Conservation (phyloP, 148 eudicot genomes). For the Rhododendron kiyosumense region DNA sequence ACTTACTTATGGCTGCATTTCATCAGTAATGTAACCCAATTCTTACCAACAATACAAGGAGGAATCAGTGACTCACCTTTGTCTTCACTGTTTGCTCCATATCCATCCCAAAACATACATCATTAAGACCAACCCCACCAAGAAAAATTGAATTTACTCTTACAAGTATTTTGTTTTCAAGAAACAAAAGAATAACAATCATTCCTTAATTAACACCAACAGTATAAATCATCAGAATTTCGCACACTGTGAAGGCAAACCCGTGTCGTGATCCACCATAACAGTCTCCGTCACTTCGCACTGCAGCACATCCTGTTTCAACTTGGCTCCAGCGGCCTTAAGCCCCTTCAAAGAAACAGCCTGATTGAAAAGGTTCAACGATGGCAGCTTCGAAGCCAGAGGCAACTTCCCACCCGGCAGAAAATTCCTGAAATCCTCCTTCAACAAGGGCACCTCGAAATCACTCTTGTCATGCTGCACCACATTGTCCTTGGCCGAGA, state of each 20-base stretch:
- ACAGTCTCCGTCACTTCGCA: slow-evolving; percentile 56
- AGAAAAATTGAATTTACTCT: neutral
- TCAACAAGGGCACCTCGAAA: slow-evolving; percentile 83
- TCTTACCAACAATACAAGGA: neutral
- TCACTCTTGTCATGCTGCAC: slow-evolving; percentile 70
- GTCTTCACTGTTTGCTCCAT: neutral
- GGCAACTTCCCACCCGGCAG: slow-evolving; percentile 88
- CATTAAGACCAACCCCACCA: neutral
- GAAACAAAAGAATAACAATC: neutral
- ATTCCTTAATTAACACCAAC: neutral
- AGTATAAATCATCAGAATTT: slow-evolving; percentile 41
- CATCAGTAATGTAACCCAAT: neutral
- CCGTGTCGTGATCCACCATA: slow-evolving; percentile 60
- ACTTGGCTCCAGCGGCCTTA: slow-evolving; percentile 84
- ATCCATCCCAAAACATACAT: neutral
- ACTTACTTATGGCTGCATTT: slow-evolving; percentile 10
- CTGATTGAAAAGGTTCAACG: slow-evolving; percentile 79
- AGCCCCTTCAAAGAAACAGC: slow-evolving; percentile 79
- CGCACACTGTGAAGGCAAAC: slow-evolving; percentile 67
- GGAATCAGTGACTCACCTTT: neutral
- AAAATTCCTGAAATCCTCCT: slow-evolving; percentile 50
- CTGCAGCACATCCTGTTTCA: slow-evolving; percentile 72
- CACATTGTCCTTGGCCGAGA: slow-evolving; percentile 76
- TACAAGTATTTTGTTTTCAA: neutral
- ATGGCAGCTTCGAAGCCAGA: slow-evolving; percentile 73